Evolutionary conservation across 345 rosid species (phyloP), one percentile per base, ranked within the genome.

Genomic region (Draba incana): DNA sequence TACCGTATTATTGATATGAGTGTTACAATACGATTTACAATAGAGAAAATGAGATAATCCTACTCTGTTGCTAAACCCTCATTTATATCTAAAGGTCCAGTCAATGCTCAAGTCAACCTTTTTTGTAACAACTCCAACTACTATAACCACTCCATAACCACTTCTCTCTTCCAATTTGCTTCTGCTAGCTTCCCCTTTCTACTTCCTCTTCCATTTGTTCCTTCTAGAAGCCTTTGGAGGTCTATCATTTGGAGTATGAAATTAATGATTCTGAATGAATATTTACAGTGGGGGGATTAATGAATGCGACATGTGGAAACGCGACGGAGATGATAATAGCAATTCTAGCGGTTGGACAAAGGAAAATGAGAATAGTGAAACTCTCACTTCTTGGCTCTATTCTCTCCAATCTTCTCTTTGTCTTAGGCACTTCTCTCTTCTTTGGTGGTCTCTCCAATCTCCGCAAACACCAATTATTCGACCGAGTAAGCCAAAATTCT

Each of bases 231-330:
- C 20, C 20, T 20, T 20, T 20, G 1, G 20, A 20, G 20, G 20
- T 20, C 20, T 20, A 20, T 20, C 20, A 20, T 20, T 20, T 20
- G 20, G 31, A 37, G 28, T 64, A 25, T 52, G 56, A 16, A 48
- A 37, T 25, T 7, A 38, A 50, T 1, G 47, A 7, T 25, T 37
- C 20, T 37, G 39, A 43, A 27, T 24, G 51, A 14, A 24, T 37
- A 75, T 80, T 76, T 28, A 5, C 83, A 93, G 98, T 90, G 64
- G 98, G 98, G 48, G 98, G 98, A 42, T 83, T 93, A 10, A 78
- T 93, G 51, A 93, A 90, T 71, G 97, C 98, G 65, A 93, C 98
- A 10, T 93, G 98, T 57, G 98, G 98, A 4, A 93, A 93, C 75
- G 98, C 90, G 38, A 87, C 96, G 10, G 98, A 93, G 81, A 67